These are phyloP conservation scores for Pythium biforme DNA, from an alignment of 352 stramenopile genomes.

Conservation along the genomic window DNA sequence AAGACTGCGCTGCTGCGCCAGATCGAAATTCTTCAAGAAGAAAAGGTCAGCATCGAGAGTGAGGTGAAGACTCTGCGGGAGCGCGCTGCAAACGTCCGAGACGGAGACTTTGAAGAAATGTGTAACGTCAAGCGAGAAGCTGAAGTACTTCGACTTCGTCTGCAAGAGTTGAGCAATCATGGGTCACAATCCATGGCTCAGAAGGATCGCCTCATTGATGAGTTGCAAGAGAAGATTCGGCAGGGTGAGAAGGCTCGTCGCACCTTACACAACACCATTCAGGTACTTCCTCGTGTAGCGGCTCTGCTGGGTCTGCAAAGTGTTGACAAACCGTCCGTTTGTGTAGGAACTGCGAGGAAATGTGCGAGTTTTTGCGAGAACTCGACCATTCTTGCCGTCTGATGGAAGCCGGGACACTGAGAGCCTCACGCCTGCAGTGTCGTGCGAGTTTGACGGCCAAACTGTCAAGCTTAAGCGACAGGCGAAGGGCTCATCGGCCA, in stretches of 20 bases:
- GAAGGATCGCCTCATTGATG: conserved; percentile 64
- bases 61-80: conserved; percentile 66
- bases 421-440: conserved; percentile 34
- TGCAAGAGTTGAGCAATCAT: conserved; percentile 65
- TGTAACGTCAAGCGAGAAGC: conserved; percentile 69
- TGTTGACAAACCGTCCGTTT: neutral
- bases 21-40: conserved; percentile 65
- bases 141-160: conserved; percentile 62
- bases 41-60: conserved; percentile 73
- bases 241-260: conserved; percentile 85
- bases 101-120: conserved; percentile 67
- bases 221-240: conserved; percentile 73
- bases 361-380: conserved; percentile 96
- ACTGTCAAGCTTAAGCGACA: conserved; percentile 58
- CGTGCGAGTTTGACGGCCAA: conserved; percentile 71
- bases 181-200: conserved; percentile 63
- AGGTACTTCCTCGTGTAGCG: conserved; percentile 37
- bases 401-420: conserved; percentile 51
- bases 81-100: conserved; percentile 45
- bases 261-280: conserved; percentile 98
- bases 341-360: conserved; percentile 95
- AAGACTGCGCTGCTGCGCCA: conserved; percentile 35
- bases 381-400: conserved; percentile 88
- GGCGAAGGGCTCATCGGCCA: conserved; percentile 33
- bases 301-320: neutral